Conservation (phyloP, 2,329 filamentous ascomycete genomes). For the Lasiodiplodia hormozganensis region DNA sequence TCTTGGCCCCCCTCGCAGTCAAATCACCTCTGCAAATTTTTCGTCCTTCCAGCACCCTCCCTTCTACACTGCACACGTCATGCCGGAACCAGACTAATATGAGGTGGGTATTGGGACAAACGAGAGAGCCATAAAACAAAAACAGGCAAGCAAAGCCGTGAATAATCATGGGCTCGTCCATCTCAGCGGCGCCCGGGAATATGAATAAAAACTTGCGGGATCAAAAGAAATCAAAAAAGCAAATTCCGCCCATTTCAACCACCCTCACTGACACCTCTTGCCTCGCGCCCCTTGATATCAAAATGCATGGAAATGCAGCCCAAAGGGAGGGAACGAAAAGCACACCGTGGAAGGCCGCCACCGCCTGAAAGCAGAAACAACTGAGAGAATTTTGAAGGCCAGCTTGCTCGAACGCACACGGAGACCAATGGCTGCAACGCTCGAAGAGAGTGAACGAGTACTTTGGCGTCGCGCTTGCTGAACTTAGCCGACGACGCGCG, state of each 20-base stretch:
- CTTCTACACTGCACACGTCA: background rate
- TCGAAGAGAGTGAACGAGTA: conserved; percentile 17
- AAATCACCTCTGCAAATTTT: background rate
- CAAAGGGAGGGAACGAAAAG: conserved; percentile 20
- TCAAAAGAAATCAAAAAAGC: conserved; percentile 12
- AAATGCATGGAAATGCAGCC: conserved; percentile 18
- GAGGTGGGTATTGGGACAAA: background rate
- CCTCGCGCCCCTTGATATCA: conserved; percentile 20
- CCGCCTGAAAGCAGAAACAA: conserved; percentile 12
- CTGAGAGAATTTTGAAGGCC: conserved; percentile 9
- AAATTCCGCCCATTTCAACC: conserved; percentile 17
- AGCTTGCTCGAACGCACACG: conserved; percentile 21
- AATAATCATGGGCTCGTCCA: conserved; percentile 7
- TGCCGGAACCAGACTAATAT: conserved; percentile 1
- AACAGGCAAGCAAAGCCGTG: conserved; percentile 6
- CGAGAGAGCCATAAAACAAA: conserved; percentile 1
- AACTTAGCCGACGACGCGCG: conserved; percentile 9
- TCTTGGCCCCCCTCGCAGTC: background rate
- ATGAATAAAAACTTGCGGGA: conserved; percentile 12
- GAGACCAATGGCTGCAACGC: conserved; percentile 2
- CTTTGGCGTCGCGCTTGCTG: conserved; percentile 15
- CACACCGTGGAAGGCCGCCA: background rate
- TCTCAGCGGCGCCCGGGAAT: conserved; percentile 4
- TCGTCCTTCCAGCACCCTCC: background rate
- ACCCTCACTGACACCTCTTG: conserved; percentile 4